Percentiles rank a stretch among this genome's conserved stretches.
Evolutionary conservation across 768 basidiomycete species (phyloP).

Genomic region (Myochromella boudieri): DNA sequence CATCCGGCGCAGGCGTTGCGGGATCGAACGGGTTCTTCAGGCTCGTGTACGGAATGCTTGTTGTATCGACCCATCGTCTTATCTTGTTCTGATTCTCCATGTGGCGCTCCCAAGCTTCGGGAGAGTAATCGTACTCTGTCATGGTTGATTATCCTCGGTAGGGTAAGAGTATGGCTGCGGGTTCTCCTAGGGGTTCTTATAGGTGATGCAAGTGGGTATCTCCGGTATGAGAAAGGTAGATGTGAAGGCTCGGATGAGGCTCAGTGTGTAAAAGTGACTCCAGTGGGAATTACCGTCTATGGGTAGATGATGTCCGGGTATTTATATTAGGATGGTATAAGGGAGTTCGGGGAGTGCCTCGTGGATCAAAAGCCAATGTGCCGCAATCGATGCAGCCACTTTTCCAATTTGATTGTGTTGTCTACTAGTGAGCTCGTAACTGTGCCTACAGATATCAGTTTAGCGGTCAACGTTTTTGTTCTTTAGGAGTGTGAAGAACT

Average conservation of each 20-base stretch:
- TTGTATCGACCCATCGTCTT: constrained; percentile 15
- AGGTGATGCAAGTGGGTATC: neutral
- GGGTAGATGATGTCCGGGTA: no score
- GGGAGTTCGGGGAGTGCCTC: no score
- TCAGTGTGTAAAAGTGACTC: no score
- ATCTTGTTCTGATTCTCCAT: constrained; percentile 17
- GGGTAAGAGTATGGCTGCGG: neutral
- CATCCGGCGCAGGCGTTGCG: constrained; percentile 14
- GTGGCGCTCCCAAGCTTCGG: constrained; percentile 19
- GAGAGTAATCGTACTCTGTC: constrained; percentile 26
- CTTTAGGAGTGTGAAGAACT: neutral
- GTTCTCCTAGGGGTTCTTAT: neutral
- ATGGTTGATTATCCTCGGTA: constrained; percentile 3
- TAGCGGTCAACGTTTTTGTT: neutral
- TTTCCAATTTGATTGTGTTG: no score
- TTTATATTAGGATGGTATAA: no score
- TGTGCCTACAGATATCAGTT: no score
- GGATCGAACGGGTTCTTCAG: constrained; percentile 14
- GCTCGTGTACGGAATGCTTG: constrained; percentile 8
- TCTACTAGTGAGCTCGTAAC: no score
- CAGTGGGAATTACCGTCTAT: no score
- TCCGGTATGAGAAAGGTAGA: neutral
- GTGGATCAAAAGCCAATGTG: no score
- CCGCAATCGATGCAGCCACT: no score
- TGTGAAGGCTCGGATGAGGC: no score